Evolutionary conservation across 202 grass and related monocot genomes (phyloP), one percentile per base, ranked within the genome.

Genomic region (Thinopyrum obtusiflorum): DNA sequence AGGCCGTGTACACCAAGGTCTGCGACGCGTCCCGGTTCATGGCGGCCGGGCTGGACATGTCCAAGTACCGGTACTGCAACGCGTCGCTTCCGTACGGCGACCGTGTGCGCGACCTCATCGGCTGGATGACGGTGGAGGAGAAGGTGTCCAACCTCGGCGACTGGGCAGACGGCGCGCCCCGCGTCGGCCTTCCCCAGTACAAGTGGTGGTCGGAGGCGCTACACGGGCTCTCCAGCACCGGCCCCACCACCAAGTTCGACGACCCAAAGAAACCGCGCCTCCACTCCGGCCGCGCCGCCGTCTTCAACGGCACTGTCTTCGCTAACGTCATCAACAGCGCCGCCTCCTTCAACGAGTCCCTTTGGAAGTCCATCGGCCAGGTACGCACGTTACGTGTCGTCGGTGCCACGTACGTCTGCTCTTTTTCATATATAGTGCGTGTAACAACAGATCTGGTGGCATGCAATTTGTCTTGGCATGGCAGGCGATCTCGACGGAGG

Each of bases 171-270:
- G 90, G 89, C 60, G 90, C 93, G 17, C 20, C 83, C 1, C 80
- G 92, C 21, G 64, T 92, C 0, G 88, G 91, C 13, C 87, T 97
- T 18, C 91, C 91, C 6, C 68, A 57, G 14, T 97, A 94, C 73
- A 87, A 78, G 81, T 97, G 94, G 94, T 97, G 94, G 94, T 88
- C 89, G 4, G 94, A 97, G 86, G 91, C 87, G 28, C 62, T 94
- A 51, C 91, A 97, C 77, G 90, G 92, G 36, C 11, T 94, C 59
- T 90, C 92, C 82, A 66, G 29, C 81, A 87, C 86, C n/a, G 91
- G 94, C 18, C 87, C 83, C 7, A 77, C 85, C 8, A 87, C 84
- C 29, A 65, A 70, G 4, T 97, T 97, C 80, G 84, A 90, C 53
- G 15, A 28, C 81, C 76, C 89, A 35, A 13, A 65, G 80, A 60